A percentile compares a stretch with the other conserved stretches of the same genome.
Evolutionary conservation across 148 eudicot genomes (phyloP).

Genomic region (Limonium bicolor): DNA sequence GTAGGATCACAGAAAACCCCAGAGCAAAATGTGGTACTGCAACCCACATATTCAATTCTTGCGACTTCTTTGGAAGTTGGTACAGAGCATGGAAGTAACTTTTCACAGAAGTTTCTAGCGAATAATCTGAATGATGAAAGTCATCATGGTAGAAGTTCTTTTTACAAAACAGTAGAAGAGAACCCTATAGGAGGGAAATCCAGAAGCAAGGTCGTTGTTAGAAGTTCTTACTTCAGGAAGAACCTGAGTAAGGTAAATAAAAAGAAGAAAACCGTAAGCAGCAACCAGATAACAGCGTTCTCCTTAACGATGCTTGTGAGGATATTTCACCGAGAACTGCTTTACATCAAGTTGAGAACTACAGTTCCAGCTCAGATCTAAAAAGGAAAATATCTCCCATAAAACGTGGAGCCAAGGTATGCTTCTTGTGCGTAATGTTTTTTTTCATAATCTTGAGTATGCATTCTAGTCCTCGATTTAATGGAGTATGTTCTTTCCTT

Average conservation of each 20-base stretch:
- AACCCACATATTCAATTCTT: slow-evolving; percentile 26
- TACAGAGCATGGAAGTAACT: slow-evolving; percentile 19
- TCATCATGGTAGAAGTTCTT: slow-evolving; percentile 38
- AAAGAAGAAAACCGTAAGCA: slow-evolving; percentile 6
- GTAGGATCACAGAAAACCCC: slow-evolving; percentile 16
- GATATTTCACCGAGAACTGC: slow-evolving; percentile 12
- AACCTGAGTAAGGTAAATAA: slow-evolving; percentile 19
- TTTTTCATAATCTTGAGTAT: background rate
- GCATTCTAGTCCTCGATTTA: background rate
- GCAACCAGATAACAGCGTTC: slow-evolving; percentile 6
- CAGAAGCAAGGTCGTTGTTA: slow-evolving; percentile 20
- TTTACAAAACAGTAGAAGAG: slow-evolving; percentile 23
- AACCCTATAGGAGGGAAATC: slow-evolving; percentile 12
- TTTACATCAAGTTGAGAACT: slow-evolving; percentile 6
- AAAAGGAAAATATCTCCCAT: slow-evolving; percentile 48
- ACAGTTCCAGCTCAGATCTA: slow-evolving; percentile 9
- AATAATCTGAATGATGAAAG: slow-evolving; percentile 4
- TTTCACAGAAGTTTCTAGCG: slow-evolving; percentile 5
- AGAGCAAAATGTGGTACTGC: slow-evolving; percentile 17
- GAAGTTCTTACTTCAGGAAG: slow-evolving; percentile 47
- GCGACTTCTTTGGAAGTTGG: slow-evolving; percentile 35
- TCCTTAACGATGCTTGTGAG: slow-evolving; percentile 6
- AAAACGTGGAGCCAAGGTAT: slow-evolving; percentile 20
- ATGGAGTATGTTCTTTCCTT: background rate
- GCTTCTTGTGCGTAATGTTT: slow-evolving; percentile 9